A percentile compares a stretch with the other conserved stretches of the same genome.
Evolutionary conservation across 371 early-diverging fungal genomes (phyloP).

Genomic region (Haplosporangium sp.): DNA sequence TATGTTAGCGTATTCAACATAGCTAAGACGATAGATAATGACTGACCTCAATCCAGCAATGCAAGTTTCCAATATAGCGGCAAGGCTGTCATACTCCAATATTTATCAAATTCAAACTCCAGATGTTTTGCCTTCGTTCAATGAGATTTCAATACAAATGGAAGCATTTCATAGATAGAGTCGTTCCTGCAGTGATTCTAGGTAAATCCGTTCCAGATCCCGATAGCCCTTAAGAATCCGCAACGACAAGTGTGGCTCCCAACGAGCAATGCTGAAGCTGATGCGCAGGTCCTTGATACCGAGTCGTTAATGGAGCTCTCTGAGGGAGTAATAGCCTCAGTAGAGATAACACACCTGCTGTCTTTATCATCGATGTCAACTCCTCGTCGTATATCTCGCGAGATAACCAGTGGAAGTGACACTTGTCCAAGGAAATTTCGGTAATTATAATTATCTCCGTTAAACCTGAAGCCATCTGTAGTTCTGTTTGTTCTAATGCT

Average conservation of each 20-base stretch:
- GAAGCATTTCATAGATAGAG: neutral
- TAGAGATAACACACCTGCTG: neutral
- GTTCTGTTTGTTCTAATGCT: no score
- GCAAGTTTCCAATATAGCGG: neutral
- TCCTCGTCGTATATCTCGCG: neutral
- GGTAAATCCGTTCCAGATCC: neutral
- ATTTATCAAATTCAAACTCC: neutral
- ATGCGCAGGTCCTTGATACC: neutral
- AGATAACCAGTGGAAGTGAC: neutral
- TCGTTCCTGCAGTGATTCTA: neutral
- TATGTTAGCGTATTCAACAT: neutral
- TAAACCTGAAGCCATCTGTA: neutral
- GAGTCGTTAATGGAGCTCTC: no score
- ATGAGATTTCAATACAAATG: neutral
- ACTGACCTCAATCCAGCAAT: slow-evolving; percentile 1
- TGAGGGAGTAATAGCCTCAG: no score
- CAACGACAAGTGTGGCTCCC: neutral
- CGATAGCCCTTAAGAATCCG: neutral
- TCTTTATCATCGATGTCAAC: neutral
- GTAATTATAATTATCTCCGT: neutral
- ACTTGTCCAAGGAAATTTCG: neutral
- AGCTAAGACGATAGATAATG: neutral
- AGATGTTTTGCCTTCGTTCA: neutral
- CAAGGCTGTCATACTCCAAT: neutral
- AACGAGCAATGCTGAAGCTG: neutral